These are phyloP conservation scores for Termitomyces sp. DNA, from an alignment of 768 basidiomycete genomes.

Conservation along the genomic window DNA sequence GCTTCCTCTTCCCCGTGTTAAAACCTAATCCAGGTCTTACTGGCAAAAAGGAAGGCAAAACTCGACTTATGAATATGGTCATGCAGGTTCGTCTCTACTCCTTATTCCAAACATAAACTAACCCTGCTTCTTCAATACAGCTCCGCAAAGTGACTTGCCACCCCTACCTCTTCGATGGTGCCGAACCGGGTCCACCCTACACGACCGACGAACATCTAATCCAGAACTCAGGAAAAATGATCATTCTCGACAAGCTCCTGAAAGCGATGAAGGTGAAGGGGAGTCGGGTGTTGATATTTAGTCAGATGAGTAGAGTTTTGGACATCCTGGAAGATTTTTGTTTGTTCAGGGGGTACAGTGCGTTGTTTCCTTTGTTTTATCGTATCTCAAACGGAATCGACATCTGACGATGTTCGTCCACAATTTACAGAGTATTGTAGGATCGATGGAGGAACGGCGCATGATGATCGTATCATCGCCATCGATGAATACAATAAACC, in stretches of 20 bases:
- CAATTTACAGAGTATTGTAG: conserved; percentile 77
- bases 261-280: conserved; percentile 84
- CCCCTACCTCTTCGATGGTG: conserved; percentile 90
- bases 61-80: conserved; percentile 95
- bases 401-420: neutral
- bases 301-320: conserved; percentile 98
- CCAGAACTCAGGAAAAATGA: conserved; percentile 94
- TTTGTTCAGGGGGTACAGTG: conserved; percentile 84
- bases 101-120: neutral
- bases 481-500: conserved; percentile 99
- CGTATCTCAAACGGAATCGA: neutral
- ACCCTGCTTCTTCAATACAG: conserved; percentile 20
- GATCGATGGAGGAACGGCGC: conserved; percentile 92
- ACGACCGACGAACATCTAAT: conserved; percentile 97
- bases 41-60: conserved; percentile 98
- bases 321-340: conserved; percentile 98
- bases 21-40: conserved; percentile 53
- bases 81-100: conserved; percentile 71
- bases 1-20: neutral
- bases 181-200: conserved; percentile 98
- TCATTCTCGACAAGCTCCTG: conserved; percentile 92
- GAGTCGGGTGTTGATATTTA: conserved; percentile 95
- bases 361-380: conserved; percentile 21
- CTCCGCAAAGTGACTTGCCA: conserved; percentile 86
- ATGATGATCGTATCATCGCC: conserved; percentile 91